Percentiles rank a stretch among this genome's conserved stretches.
Evolutionary conservation across 2,329 filamentous ascomycete species (phyloP).

Genomic region (Zasmidium angulare): DNA sequence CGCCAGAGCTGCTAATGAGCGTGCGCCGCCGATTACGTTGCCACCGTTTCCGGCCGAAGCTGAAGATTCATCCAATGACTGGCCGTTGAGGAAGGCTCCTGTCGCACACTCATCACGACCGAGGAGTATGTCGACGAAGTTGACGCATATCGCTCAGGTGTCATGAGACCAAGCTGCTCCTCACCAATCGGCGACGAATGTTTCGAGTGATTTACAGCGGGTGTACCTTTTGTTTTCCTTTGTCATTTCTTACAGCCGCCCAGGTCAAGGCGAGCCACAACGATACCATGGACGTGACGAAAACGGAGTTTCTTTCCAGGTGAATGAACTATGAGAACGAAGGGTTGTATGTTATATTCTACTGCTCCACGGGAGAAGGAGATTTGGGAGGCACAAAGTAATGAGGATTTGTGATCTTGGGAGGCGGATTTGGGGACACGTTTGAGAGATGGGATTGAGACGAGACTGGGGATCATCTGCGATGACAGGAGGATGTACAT

Average conservation of each 20-base stretch:
- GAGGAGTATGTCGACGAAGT: neutral
- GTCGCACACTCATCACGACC: neutral
- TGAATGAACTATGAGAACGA: neutral
- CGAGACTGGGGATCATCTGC: neutral
- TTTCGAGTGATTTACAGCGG: neutral
- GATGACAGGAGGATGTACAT: neutral
- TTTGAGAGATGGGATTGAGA: neutral
- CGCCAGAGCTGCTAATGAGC: conserved; percentile 34
- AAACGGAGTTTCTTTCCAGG: neutral
- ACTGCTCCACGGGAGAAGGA: neutral
- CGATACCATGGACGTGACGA: neutral
- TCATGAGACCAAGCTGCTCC: neutral
- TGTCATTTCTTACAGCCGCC: neutral
- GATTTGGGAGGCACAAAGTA: neutral
- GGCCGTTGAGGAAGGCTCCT: conserved; percentile 2
- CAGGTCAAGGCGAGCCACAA: neutral
- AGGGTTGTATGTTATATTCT: neutral
- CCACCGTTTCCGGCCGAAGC: conserved; percentile 32
- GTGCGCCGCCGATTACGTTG: conserved; percentile 30
- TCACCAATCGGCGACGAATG: neutral
- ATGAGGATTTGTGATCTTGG: neutral
- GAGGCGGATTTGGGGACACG: neutral
- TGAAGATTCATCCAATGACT: conserved; percentile 7
- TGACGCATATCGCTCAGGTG: neutral
- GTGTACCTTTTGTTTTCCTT: neutral